Evolutionary conservation across 148 eudicot genomes (phyloP), one percentile per base, ranked within the genome.

Genomic region (Nepenthes mirabilis): DNA sequence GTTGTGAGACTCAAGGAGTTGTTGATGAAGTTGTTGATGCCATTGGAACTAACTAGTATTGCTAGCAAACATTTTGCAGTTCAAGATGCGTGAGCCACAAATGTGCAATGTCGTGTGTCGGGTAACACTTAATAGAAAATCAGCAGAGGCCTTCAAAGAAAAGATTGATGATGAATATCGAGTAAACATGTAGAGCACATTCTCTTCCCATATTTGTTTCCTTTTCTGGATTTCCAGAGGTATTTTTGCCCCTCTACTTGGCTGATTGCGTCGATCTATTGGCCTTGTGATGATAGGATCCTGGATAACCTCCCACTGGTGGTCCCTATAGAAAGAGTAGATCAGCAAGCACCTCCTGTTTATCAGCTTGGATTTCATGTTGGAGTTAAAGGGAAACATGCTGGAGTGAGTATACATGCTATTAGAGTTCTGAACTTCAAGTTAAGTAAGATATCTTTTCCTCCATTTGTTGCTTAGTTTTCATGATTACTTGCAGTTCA

Each of bases 241-340:
- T 9, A 36, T 0, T 57, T 36, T 9, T 55, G 2, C 32, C 2
- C 4, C 32, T 6, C 4, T 9, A 3, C 14, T n/a, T 36, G 36
- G 14, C 45, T 9, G 11, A 2, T 57, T 57, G 32, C n/a, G 0
- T 57, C 11, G 52, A 47, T 43, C 14, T 9, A 9, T 6, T 10
- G n/a, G 14, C 8, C 14, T 36, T 13, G 23, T 36, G 43, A n/a
- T 58, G 14, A 47, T 69, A 82, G 86, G 86, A 82, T 82, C 70
- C 70, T 82, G 63, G 86, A 78, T 74, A 82, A 82, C 69, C 86
- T 78, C 66, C 86, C 86, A 32, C 43, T 82, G 55, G 86, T 82
- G 67, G 80, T 82, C 63, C 86, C 80, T 33, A 74, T 82, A 37
- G 78, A 66, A 55, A 68, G 86, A 59, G 76, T 56, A 36, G 79